A percentile compares a stretch with the other conserved stretches of the same genome.
Evolutionary conservation across 148 eudicot species (phyloP).

Genomic region (Nepenthes mirabilis): DNA sequence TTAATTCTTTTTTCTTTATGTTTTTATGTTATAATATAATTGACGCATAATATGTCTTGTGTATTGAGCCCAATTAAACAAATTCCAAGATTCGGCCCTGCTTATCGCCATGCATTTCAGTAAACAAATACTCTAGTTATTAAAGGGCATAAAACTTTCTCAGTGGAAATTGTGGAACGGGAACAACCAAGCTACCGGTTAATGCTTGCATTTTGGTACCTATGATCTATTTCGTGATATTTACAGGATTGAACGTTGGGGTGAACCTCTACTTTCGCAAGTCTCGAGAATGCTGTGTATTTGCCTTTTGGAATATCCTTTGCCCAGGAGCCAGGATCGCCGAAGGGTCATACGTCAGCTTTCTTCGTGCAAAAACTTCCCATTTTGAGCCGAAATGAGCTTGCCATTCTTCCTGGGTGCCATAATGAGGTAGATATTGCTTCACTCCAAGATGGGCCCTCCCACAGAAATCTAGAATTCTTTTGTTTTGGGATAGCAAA

Average conservation of each 20-base stretch:
- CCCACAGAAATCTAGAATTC: constrained; percentile 47
- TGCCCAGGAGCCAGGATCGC: constrained; percentile 85
- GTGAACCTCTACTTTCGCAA: background rate
- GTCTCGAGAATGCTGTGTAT: constrained; percentile 4
- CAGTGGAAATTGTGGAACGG: no score
- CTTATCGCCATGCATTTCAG: no score
- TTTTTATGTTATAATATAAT: no score
- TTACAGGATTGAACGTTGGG: background rate
- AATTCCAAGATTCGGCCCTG: no score
- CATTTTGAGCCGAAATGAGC: constrained; percentile 66
- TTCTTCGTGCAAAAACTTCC: constrained; percentile 46
- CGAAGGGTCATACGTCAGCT: constrained; percentile 63
- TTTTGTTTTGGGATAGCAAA: constrained; percentile 39
- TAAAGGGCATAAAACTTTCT: no score
- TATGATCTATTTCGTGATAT: no score
- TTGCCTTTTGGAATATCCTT: constrained; percentile 52
- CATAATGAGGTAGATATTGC: constrained; percentile 76
- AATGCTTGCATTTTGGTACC: no score
- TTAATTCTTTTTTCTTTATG: no score
- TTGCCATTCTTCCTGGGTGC: constrained; percentile 52
- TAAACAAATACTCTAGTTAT: no score
- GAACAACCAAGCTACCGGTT: no score
- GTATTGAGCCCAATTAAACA: no score
- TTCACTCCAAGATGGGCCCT: constrained; percentile 49
- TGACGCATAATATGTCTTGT: no score